Base-by-base conservation (phyloP, 768 basidiomycete species). In the Lactarius indigo region DNA sequence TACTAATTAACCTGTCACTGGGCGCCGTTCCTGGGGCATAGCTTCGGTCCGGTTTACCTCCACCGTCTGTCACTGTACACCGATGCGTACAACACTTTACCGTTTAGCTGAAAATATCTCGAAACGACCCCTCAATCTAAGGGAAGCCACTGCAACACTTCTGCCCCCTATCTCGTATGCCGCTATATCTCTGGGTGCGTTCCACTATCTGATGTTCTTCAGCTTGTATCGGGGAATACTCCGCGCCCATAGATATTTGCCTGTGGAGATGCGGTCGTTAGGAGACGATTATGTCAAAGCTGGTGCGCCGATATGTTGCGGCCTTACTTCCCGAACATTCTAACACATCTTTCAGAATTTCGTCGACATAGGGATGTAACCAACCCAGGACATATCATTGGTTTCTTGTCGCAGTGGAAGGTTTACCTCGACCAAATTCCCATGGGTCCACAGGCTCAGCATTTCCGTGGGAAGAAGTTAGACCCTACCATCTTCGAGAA, bases 381-480 rank as follows among this genome's bases (percentile, higher is more conserved):
- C 26, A 98, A 98, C 77, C 92, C 94, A 3, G 82, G 89, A 9
- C 87, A 98, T 75, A 87, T 98, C 68, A 96, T 98, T 75, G 95
- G 94, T 2, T 99, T 99, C 74, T 81, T 98, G 10, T 89, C 90
- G 3, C 92, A 98, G 73, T 99, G 96, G 96, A 97, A 96, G 76
- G 75, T 85, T 65, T 98, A 99, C 76, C 82, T 98, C 64, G 93
- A 96, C 71, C 77, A 85, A 66, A 75, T 90, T 39, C 87, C 87
- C 15, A 77, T 72, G 31, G 83, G 81, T 17, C 73, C 78, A 6
- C 80, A 83, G 41, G 78, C 74, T 3, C 74, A 78, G 61, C 73
- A 71, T 39, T 93, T 90, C 72, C 73, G 73, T 35, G 90, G 90
- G 37, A 88, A 84, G 75, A 88, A 78, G 66, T 77, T 95, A 42